These are phyloP conservation scores for Spinacia oleracea DNA, from an alignment of 179 eudicot species.

Conservation along the genomic window DNA sequence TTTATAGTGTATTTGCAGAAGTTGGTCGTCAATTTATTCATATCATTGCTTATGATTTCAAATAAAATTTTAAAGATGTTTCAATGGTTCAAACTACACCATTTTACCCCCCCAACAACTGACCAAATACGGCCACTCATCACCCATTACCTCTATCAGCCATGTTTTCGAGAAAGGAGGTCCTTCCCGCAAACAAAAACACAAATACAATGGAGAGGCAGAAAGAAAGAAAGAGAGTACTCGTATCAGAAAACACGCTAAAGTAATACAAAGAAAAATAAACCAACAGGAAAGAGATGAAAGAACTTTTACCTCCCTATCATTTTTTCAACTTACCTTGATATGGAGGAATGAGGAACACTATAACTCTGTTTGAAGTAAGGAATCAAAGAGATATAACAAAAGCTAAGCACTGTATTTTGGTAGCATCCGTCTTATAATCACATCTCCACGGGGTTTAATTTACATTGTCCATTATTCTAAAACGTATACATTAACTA, in stretches of 20 bases:
- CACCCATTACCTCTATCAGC: neutral
- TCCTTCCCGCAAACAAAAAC: neutral
- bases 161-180: neutral
- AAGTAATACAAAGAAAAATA: neutral
- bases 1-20: neutral
- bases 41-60: neutral
- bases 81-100: neutral
- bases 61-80: neutral
- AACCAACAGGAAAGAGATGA: neutral
- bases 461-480: neutral
- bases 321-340: neutral
- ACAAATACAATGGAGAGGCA: neutral
- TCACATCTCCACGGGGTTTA: neutral
- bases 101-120: neutral
- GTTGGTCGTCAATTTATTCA: neutral
- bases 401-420: neutral
- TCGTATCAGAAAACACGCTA: neutral
- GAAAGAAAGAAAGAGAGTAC: neutral
- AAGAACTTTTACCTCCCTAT: neutral
- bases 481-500: neutral
- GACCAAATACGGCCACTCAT: neutral
- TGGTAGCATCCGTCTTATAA: neutral
- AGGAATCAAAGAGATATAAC: neutral
- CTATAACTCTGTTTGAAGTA: neutral
- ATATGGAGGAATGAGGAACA: neutral